Conservation (phyloP, 2,329 filamentous ascomycete genomes). For the Saccharata proteae region DNA sequence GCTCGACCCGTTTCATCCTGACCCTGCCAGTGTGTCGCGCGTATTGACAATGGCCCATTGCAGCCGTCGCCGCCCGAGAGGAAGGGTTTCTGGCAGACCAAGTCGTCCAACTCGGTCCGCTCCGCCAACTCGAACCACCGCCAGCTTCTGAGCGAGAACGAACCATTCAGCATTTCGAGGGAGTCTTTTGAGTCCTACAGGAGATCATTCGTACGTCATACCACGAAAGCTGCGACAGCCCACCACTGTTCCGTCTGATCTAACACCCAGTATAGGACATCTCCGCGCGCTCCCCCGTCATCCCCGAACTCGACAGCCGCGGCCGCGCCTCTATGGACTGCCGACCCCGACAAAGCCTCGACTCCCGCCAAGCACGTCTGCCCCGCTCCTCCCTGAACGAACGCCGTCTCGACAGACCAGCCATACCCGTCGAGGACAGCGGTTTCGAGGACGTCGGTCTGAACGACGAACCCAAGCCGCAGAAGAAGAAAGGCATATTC, state of each 20-base stretch:
- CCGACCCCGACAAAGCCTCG: slow-evolving; percentile 67
- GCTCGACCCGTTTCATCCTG: slow-evolving; percentile 2
- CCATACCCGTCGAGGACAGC: slow-evolving; percentile 61
- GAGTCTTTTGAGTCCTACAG: slow-evolving; percentile 97
- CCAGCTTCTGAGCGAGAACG: slow-evolving; percentile 65
- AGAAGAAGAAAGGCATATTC: slow-evolving; percentile 70
- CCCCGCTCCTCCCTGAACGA: slow-evolving; percentile 50
- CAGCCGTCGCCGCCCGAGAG: slow-evolving; percentile 84
- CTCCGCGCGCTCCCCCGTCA: slow-evolving; percentile 69
- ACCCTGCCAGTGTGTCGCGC: no score
- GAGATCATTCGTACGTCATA: slow-evolving; percentile 72
- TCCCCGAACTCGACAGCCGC: slow-evolving; percentile 27
- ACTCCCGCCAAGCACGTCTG: slow-evolving; percentile 55
- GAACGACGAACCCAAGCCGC: slow-evolving; percentile 59
- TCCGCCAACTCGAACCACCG: slow-evolving; percentile 46
- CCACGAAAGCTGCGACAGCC: neutral
- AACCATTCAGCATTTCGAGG: slow-evolving; percentile 87
- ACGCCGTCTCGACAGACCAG: slow-evolving; percentile 45
- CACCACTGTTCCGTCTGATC: no score
- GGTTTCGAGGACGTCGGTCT: slow-evolving; percentile 84
- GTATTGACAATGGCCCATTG: slow-evolving; percentile 10
- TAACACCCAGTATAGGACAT: slow-evolving; percentile 55
- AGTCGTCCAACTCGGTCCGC: slow-evolving; percentile 42
- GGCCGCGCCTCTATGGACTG: no score
- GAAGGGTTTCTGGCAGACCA: slow-evolving; percentile 49